Conservation (phyloP, 2,329 filamentous ascomycete genomes). For the Dendrostoma leiphaemia region DNA sequence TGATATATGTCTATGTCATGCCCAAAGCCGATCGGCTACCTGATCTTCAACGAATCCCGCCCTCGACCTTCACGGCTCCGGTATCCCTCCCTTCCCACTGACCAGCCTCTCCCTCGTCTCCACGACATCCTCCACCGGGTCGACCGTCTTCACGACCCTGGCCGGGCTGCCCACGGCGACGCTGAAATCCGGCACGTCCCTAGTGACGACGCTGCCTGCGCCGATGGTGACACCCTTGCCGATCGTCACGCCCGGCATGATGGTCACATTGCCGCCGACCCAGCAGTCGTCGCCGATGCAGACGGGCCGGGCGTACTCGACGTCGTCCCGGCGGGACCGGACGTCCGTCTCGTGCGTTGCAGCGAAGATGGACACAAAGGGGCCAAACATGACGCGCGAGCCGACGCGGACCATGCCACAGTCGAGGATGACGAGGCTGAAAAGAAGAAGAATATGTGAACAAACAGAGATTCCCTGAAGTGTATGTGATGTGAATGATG, state of each 20-base stretch:
- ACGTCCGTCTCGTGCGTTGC: conserved; percentile 70
- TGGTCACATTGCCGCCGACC: conserved; percentile 49
- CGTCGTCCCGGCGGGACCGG: conserved; percentile 42
- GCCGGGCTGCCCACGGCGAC: conserved; percentile 49
- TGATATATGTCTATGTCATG: too few relatives aligned
- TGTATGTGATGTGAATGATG: too few relatives aligned
- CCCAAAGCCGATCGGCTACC: too few relatives aligned
- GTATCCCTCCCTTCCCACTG: not conserved
- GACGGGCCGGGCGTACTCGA: conserved; percentile 47
- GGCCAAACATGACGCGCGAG: conserved; percentile 68
- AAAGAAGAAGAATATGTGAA: not conserved
- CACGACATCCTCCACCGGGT: conserved; percentile 32
- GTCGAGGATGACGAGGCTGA: conserved; percentile 64
- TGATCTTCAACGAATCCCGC: too few relatives aligned
- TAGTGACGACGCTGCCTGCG: conserved; percentile 49
- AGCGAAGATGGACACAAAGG: conserved; percentile 68
- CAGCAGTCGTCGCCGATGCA: conserved; percentile 53
- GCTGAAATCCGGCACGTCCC: conserved; percentile 44
- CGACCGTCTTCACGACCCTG: conserved; percentile 45
- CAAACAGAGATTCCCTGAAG: not conserved
- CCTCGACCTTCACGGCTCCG: conserved; percentile 9
- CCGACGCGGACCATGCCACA: conserved; percentile 71
- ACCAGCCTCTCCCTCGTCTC: not conserved
- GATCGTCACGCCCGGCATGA: conserved; percentile 52
- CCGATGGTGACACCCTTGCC: conserved; percentile 51